Percentiles rank a stretch among this genome's conserved stretches.
These are phyloP conservation scores for Cyclospora cayetanensis DNA, from an alignment of 169 alveolate species.

Conservation along the genomic window DNA sequence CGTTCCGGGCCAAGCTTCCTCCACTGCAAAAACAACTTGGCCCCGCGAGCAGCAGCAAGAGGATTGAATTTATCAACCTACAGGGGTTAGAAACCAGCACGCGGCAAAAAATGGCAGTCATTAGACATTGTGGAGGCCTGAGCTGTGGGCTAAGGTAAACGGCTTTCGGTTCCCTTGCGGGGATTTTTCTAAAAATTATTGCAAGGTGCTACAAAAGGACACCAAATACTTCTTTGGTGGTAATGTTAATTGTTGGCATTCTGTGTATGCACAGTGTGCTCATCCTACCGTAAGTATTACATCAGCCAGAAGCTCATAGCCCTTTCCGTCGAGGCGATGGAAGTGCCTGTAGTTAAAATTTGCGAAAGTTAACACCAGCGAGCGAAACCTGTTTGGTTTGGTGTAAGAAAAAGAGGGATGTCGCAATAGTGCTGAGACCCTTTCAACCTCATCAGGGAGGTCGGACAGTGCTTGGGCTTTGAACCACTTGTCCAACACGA, in stretches of 20 bases:
- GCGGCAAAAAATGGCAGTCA: neutral
- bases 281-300: conserved; percentile 34
- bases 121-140: no score
- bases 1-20: conserved; percentile 24
- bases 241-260: no score
- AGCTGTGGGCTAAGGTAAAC: no score
- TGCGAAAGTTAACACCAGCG: conserved; percentile 13
- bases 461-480: conserved; percentile 72
- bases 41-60: conserved; percentile 50
- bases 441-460: conserved; percentile 65
- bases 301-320: conserved; percentile 72
- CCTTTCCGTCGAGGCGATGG: conserved; percentile 70
- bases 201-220: no score
- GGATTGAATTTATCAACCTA: conserved; percentile 69
- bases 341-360: conserved; percentile 20
- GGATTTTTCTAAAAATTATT: no score
- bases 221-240: no score
- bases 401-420: conserved; percentile 67
- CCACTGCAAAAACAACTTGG: conserved; percentile 48
- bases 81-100: neutral
- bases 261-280: no score
- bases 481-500: conserved; percentile 70
- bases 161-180: no score
- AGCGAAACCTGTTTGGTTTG: conserved; percentile 73
- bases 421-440: conserved; percentile 45